phyloP scores from a whole-genome alignment of 164 flowering plant genomes.

The Vitis rupestris region DNA sequence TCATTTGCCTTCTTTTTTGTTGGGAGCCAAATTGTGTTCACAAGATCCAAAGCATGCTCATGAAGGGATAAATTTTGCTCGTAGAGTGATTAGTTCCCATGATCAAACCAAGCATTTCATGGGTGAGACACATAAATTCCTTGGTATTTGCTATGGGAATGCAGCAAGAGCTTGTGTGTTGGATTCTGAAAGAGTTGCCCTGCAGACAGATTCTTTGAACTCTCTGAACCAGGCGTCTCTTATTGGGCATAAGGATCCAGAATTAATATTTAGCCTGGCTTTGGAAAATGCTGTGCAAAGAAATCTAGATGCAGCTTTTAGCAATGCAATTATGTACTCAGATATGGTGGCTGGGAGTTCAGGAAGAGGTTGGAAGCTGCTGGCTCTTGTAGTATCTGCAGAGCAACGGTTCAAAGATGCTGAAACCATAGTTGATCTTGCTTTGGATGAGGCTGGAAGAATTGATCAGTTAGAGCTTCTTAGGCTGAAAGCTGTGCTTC shows the following conservation, averaged over 20 bases:
- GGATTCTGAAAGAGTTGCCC: constrained; percentile 50
- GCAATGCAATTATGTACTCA: constrained; percentile 48
- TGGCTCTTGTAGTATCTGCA: constrained; percentile 76
- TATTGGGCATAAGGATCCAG: constrained; percentile 52
- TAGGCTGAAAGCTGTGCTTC: constrained; percentile 75
- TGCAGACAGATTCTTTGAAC: constrained; percentile 56
- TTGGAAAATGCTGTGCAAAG: constrained; percentile 81
- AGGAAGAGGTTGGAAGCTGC: constrained; percentile 67
- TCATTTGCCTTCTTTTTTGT: constrained; percentile 59
- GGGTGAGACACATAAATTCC: constrained; percentile 55
- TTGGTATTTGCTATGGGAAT: constrained; percentile 81
- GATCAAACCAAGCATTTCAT: constrained; percentile 40
- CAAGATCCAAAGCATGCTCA: constrained; percentile 49
- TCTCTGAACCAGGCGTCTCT: constrained; percentile 48
- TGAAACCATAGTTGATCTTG: constrained; percentile 74
- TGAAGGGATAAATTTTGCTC: constrained; percentile 69
- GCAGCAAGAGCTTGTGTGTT: constrained; percentile 61
- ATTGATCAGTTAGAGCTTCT: constrained; percentile 65
- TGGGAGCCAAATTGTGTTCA: constrained; percentile 80
- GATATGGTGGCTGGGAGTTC: constrained; percentile 57
- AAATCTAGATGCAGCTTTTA: constrained; percentile 64
- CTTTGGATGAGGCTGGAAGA: constrained; percentile 69
- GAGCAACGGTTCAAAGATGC: constrained; percentile 75
- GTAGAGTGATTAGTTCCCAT: constrained; percentile 37
- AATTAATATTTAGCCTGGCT: constrained; percentile 51